These are phyloP conservation scores for Neophaeococcomyces mojaviensis DNA, from an alignment of 2,329 filamentous ascomycete species.

Conservation along the genomic window DNA sequence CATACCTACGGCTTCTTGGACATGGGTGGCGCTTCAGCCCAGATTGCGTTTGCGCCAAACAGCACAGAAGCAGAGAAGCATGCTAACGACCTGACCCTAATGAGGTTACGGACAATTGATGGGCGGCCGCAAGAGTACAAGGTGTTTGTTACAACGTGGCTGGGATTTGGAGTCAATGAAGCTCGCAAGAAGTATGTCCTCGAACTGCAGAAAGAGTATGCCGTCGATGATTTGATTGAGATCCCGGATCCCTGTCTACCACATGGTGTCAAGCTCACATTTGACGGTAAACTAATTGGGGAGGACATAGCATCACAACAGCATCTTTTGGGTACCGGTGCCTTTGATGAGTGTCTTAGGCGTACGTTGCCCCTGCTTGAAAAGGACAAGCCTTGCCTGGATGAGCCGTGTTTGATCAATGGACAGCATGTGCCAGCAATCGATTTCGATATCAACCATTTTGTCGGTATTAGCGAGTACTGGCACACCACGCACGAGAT, in stretches of 20 bases:
- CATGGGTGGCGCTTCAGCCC: slow-evolving; percentile 95
- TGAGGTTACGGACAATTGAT: slow-evolving; percentile 76
- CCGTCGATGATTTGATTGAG: slow-evolving; percentile 52
- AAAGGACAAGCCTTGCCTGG: slow-evolving; percentile 76
- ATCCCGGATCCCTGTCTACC: slow-evolving; percentile 89
- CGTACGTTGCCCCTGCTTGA: slow-evolving; percentile 79
- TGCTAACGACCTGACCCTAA: slow-evolving; percentile 75
- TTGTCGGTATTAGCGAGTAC: slow-evolving; percentile 94
- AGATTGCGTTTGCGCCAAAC: slow-evolving; percentile 97
- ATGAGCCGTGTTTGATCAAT: slow-evolving; percentile 80
- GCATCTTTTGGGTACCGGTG: slow-evolving; percentile 62
- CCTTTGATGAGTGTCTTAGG: slow-evolving; percentile 75
- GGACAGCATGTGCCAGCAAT: slow-evolving; percentile 90
- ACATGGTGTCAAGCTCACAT: slow-evolving; percentile 62
- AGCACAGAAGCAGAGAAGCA: slow-evolving; percentile 83
- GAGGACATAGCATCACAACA: slow-evolving; percentile 30
- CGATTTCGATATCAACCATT: slow-evolving; percentile 95
- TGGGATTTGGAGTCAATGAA: slow-evolving; percentile 94
- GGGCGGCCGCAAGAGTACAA: slow-evolving; percentile 71
- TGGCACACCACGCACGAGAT: slow-evolving; percentile 98
- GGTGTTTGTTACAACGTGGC: slow-evolving; percentile 93
- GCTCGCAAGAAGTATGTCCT: slow-evolving; percentile 80
- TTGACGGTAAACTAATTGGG: slow-evolving; percentile 55
- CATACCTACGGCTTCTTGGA: slow-evolving; percentile 96
- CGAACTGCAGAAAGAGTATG: slow-evolving; percentile 60